Conservation (phyloP, 176 grass and related monocot species). For the Rhynchospora tenuis region DNA sequence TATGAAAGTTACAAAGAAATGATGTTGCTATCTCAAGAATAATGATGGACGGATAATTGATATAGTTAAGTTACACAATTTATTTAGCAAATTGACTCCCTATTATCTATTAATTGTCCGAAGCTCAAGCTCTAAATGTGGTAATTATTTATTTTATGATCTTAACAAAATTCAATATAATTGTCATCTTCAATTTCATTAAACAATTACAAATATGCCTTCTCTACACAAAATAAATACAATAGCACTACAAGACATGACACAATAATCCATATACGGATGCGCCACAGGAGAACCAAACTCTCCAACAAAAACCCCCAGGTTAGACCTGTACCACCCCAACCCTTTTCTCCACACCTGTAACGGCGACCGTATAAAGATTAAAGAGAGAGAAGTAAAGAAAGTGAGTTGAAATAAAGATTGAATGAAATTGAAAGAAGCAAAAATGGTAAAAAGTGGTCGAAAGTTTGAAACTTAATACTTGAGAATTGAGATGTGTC, state of each 20-base stretch:
- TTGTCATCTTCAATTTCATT: too few species aligned
- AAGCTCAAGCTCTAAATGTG: too few species aligned
- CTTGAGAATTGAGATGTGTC: not conserved
- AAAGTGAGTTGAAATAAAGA: not conserved
- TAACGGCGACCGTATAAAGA: slow-evolving; percentile 17
- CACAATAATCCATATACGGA: not conserved
- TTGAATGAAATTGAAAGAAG: not conserved
- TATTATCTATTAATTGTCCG: too few species aligned
- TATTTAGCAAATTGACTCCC: too few species aligned
- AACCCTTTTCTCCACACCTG: slow-evolving; percentile 11
- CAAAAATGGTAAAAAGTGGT: not conserved
- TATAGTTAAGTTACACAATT: too few species aligned
- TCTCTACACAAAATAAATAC: too few species aligned
- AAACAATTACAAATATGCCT: too few species aligned
- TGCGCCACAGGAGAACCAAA: not conserved
- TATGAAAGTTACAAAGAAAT: too few species aligned
- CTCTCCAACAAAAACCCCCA: not conserved
- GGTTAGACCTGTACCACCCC: not conserved
- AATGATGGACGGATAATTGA: too few species aligned
- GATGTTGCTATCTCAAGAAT: too few species aligned
- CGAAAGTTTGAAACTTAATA: not conserved
- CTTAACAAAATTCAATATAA: too few species aligned
- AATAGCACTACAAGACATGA: not conserved
- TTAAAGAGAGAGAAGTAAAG: not conserved
- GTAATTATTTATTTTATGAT: too few species aligned